Base-by-base conservation (phyloP, 192 early-diverging fungal genomes). In the Backusella sp. region DNA sequence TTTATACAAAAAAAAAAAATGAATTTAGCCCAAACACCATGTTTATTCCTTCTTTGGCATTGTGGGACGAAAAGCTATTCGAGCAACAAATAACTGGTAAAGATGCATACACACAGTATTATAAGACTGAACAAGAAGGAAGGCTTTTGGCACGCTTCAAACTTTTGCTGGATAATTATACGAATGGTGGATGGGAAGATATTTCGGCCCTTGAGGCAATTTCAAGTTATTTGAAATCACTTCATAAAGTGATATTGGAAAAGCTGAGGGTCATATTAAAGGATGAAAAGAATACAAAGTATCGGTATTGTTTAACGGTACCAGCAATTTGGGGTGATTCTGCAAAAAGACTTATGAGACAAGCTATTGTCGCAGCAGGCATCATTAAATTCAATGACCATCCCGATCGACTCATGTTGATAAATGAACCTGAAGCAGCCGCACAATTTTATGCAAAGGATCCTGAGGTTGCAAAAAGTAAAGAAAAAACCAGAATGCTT, bases 351-450 rank as follows among this genome's bases (percentile, higher is more conserved):
- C 66, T 78, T 46, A 87, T 86, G 85, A 79, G 83, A 66, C 68
- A 79, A 12, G 80, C 83, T 19, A 76, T 78, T 23, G 76, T 81
- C 28, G 59, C 80, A 21, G 83, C 85, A n/a, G 83, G 83, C 35
- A 68, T 85, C 17, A 79, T 86, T 26, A 62, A 82, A 8, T 35
- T 62, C 4, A 65, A 56, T 4, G 82, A 84, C 23, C 79, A 80
- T 30, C 53, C 76, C 4, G 68, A 81, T 56, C 76, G 82, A 37
- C 76, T 84, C 3, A 52, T 78, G 46, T 62, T 84, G 26, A 72
- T 84, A 21, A 79, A 6, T 74, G 83, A 84, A 66, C 80, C 83
- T 1, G 83, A 82, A 73, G 83, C 80, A 9, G 83, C 83, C 7
- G 83, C 83, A 14, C 79, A 78, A 2, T 84, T 82, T 66, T 84